phyloP scores from a whole-genome alignment of 2,329 filamentous ascomycete species.

The Bimuria novae-zelandiae region DNA sequence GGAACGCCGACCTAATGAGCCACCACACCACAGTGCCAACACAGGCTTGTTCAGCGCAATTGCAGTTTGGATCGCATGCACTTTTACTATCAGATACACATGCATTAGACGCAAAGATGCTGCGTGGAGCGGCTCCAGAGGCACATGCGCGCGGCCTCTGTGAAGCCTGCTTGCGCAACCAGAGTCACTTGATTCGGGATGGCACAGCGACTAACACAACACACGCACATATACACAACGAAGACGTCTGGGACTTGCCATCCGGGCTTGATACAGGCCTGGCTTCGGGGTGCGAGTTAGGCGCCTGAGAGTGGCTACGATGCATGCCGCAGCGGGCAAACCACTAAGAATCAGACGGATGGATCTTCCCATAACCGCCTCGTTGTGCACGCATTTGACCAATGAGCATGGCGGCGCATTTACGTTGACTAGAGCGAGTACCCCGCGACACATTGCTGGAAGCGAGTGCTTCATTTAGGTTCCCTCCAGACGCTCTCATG shows the following conservation, averaged over 20 bases:
- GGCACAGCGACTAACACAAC: constrained; percentile 22
- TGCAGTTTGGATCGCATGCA: constrained; percentile 5
- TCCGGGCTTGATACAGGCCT: constrained; percentile 36
- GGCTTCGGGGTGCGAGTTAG: constrained; percentile 36
- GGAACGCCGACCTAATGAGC: constrained; percentile 1
- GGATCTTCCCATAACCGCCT: constrained; percentile 29
- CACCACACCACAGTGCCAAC: constrained; percentile 4
- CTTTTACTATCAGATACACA: neutral
- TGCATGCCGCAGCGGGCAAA: constrained; percentile 34
- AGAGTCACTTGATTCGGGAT: neutral
- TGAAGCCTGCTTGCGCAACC: constrained; percentile 4
- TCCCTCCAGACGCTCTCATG: constrained; percentile 8
- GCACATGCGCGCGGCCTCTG: constrained; percentile 4
- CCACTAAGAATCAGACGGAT: constrained; percentile 23
- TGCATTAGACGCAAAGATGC: neutral
- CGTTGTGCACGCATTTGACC: constrained; percentile 26
- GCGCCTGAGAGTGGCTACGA: constrained; percentile 33
- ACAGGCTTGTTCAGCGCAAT: constrained; percentile 3
- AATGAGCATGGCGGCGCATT: constrained; percentile 29
- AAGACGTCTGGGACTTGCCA: constrained; percentile 29
- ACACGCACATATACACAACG: constrained; percentile 21
- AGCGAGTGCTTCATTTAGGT: constrained; percentile 10
- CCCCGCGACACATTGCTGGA: constrained; percentile 35
- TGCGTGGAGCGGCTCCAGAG: neutral
- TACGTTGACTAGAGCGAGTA: constrained; percentile 29